Evolutionary conservation across 495 filamentous ascomycete species (phyloP).

Genomic region (Penicillium herquei): DNA sequence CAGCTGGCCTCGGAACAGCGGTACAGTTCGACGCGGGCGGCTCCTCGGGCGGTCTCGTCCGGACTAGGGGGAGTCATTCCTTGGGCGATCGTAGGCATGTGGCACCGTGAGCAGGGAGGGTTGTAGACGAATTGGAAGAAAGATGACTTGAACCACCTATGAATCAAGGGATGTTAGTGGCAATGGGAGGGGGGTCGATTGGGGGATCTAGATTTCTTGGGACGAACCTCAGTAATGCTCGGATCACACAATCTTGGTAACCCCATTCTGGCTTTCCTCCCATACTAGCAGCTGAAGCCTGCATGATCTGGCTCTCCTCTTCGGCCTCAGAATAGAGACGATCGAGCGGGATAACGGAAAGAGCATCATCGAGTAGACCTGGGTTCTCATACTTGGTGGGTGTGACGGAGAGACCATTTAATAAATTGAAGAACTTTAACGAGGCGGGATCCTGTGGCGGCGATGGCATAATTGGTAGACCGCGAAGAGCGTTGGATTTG

Average conservation of each 20-base stretch:
- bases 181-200: neutral
- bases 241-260: conserved; percentile 96
- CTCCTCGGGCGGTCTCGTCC: conserved; percentile 85
- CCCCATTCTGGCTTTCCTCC: conserved; percentile 89
- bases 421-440: conserved; percentile 78
- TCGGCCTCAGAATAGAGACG: conserved; percentile 91
- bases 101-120: conserved; percentile 76
- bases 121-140: conserved; percentile 99
- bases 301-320: conserved; percentile 82
- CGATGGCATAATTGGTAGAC: conserved; percentile 77
- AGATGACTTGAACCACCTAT: conserved; percentile 89
- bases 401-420: conserved; percentile 77
- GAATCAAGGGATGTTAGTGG: conserved; percentile 23
- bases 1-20: conserved; percentile 72
- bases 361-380: conserved; percentile 88
- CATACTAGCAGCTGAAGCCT: conserved; percentile 82
- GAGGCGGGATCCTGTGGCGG: conserved; percentile 72
- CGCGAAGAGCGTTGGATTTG: conserved; percentile 43
- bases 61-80: conserved; percentile 81
- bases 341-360: conserved; percentile 83
- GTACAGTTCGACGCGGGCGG: conserved; percentile 84
- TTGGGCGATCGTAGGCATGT: conserved; percentile 75
- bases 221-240: conserved; percentile 72
- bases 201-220: conserved; percentile 2
- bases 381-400: conserved; percentile 97